Evolutionary conservation across 2,329 filamentous ascomycete genomes (phyloP), one percentile per base, ranked within the genome.

Genomic region (Magnaporthiopsis incrustans): DNA sequence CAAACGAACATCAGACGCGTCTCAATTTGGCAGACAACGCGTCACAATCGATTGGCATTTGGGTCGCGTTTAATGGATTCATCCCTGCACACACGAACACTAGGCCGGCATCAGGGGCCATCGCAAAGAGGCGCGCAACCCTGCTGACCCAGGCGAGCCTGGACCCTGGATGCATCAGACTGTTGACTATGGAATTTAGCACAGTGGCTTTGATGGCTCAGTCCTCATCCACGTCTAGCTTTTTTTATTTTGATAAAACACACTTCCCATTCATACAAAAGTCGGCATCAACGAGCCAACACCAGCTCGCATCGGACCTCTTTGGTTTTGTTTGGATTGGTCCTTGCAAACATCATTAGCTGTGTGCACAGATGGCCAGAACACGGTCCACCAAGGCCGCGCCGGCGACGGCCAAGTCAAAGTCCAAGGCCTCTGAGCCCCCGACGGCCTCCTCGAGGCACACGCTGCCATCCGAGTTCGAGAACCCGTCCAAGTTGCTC

Each of bases 401-500:
- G 66, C 69, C 50, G 67, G 71, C 26, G 63, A 71, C 4, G 69
- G 44, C 44, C 44, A 53, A 53, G 44, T 74, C 14, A 58, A 63
- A 57, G 30, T n/a, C 61, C 32, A 25, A 56, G 15, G 27, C 61
- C n/a, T 57, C 62, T 18, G 66, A 26, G 69, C 6, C 70, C 15
- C 66, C 69, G 18, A 69, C 73, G 3, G 70, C 72, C 4, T 77
- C 72, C 4, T 77, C 79, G 12, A 77, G 74, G 68, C 79, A 82
- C 69, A 70, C 70, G 2, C 72, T 85, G 25, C 67, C 78, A 5
- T 62, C 77, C 18, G 74, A 75, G 60, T 71, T 73, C 14, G 68
- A 74, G 30, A 82, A 78, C 57, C 77, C 82, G 12, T 80, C 82
- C 3, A 82, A 80, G 63, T 72, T 89, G 60, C 86, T 89, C 72